Base-by-base conservation (phyloP, 148 eudicot genomes). In the Linanthus parryae region DNA sequence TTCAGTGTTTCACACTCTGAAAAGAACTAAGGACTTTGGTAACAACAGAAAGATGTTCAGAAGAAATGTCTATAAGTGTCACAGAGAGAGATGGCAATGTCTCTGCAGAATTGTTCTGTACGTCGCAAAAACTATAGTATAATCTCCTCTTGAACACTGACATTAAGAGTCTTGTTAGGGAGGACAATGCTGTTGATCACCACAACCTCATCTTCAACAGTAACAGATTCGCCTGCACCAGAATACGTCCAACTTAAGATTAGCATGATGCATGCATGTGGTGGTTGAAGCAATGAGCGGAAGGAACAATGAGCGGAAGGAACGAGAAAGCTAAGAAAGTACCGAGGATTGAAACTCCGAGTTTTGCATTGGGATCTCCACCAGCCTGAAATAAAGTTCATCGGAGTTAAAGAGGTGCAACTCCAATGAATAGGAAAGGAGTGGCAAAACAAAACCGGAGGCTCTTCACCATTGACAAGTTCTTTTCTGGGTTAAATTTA, bases 151-250 rank as follows among this genome's bases (percentile, higher is more conserved):
- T 79, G 95, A 49, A 86, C 86, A 56, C 95, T 82, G 14, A 82
- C 64, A 35, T 86, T 86, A n/a, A 86, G 84, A 19, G 90, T 86
- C 74, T 82, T 82, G 79, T 78, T 75, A 10, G 88, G 88, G 59
- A 82, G 84, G 60, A 82, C 84, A 42, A 82, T 75, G 69, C 84
- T 69, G 54, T 78, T 82, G 58, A 66, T 59, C 26, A 82, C 81
- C 41, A 82, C 84, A 12, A 82, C 82, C 70, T 78, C 88, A 64
- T 82, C 88, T 73, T 82, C 88, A 35, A 82, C 84, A 25, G 43
- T 68, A 19, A 82, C 88, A 62, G 81, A 79, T 58, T 78, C 84
- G 50, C 88, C 88, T 82, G 63, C 16, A 43, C 30, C 23, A 39
- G 27, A 2, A 31, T 37, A 52, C 19, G 18, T 6, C 15, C 40